These are phyloP conservation scores for Eucalyptus grandis DNA, from an alignment of 345 rosid species.

Conservation along the genomic window DNA sequence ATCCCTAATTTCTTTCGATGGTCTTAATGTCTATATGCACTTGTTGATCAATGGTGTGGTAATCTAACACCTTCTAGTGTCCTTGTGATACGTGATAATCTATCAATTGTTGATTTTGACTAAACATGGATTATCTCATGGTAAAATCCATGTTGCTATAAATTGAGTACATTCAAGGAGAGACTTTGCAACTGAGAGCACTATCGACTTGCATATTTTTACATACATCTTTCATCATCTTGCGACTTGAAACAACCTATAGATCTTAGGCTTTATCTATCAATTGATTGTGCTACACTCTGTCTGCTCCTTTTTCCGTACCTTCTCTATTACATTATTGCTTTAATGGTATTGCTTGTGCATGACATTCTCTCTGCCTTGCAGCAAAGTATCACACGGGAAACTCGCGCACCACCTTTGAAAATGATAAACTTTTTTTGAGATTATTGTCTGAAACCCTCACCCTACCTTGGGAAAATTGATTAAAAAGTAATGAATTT, in stretches of 20 bases:
- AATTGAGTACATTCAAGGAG: not conserved
- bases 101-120: not conserved
- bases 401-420: not conserved
- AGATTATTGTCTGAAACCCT: not conserved
- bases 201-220: no score
- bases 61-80: not conserved
- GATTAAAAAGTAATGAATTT: not conserved
- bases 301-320: not conserved
- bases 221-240: not conserved
- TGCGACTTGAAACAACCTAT: not conserved
- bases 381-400: not conserved
- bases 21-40: not conserved
- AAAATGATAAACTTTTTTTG: not conserved
- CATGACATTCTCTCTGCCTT: not conserved
- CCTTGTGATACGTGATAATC: not conserved
- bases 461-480: not conserved
- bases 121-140: not conserved
- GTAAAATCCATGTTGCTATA: not conserved
- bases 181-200: not conserved
- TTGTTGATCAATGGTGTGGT: not conserved
- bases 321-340: not conserved
- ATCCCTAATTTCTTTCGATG: rapidly evolving
- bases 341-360: not conserved
- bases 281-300: not conserved
- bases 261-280: not conserved